Percentiles rank a stretch among this genome's conserved stretches.
These are phyloP conservation scores for Kockiozyma suomiensis DNA, from an alignment of 805 yeast species.

Conservation along the genomic window DNA sequence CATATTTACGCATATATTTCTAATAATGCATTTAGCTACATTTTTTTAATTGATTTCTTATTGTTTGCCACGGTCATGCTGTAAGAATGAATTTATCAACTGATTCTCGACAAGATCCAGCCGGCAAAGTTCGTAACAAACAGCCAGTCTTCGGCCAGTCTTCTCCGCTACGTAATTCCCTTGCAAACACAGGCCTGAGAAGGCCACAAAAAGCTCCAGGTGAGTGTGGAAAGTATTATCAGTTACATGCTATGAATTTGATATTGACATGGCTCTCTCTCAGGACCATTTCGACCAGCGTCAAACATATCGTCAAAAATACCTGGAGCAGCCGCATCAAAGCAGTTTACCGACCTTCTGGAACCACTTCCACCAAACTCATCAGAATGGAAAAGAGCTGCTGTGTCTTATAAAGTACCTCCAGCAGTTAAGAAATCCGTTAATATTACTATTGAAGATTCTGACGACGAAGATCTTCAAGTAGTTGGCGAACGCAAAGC, in stretches of 20 bases:
- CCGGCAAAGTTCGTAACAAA: background rate
- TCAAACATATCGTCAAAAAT: conserved; percentile 4
- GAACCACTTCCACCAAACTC: conserved; percentile 31
- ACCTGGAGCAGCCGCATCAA: background rate
- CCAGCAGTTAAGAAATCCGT: background rate
- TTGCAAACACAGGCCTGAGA: conserved; percentile 10
- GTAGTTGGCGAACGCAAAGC: background rate
- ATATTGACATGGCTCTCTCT: background rate
- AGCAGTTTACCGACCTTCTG: conserved; percentile 2
- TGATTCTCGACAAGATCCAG: background rate
- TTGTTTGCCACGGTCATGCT: background rate
- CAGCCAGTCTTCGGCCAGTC: conserved; percentile 20
- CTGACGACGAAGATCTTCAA: conserved; percentile 7
- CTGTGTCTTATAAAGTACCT: background rate
- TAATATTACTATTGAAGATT: background rate
- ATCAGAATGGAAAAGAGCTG: conserved; percentile 9
- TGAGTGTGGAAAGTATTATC: background rate
- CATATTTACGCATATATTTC: background rate
- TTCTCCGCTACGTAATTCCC: conserved; percentile 25
- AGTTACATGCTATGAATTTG: background rate
- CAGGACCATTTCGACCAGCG: conserved; percentile 12
- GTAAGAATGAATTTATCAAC: background rate
- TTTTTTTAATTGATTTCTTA: background rate
- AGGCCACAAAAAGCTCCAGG: conserved; percentile 13
- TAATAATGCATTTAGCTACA: background rate